Evolutionary conservation across 345 rosid species (phyloP), one percentile per base, ranked within the genome.

Genomic region (Abelmoschus esculentus): DNA sequence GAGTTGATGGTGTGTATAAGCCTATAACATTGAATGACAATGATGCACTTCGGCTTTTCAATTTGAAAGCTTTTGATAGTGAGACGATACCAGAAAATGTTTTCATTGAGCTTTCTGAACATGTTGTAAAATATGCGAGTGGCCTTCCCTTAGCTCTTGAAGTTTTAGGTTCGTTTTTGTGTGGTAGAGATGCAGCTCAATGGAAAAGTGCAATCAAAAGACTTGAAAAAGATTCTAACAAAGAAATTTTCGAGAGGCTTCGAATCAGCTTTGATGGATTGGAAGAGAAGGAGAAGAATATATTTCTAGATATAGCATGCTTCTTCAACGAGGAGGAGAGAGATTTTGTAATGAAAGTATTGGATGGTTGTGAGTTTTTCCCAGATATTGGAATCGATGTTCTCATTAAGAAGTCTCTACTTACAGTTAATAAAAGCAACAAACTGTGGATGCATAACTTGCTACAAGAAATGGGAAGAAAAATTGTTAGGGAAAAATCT

Each of bases 391-490:
- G 80, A 18, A 42, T 84, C 19, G 67, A 52, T 15, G 66, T 64
- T 69, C 84, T 84, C 17, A 38, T 58, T 0, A 76, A 78, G 18
- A 82, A 76, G 50, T 76, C 83, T 29, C 73, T 80, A 3, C 29
- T 76, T 8, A 57, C 11, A 9, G 38, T 76, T 44, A 5, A 56
- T 12, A 0, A 0, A 6, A 17, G 52, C 38, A 59, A 57, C 38
- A 59, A 18, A 18, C 18, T 54, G 58, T 82, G 93, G 90, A 84
- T 85, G 89, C 97, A 90, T 75, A 89, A 90, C 78, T 90, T 80
- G 63, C 75, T 90, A 18, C 79, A 76, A 52, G 90, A 90, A 67
- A 90, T 90, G 97, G 97, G 86, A 60, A 83, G 86, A 57, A 80
- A 83, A 70, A 80, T 88, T 19, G 88, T 73, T 42, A 61, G 9